Evolutionary conservation across 179 eudicot genomes (phyloP), one percentile per base, ranked within the genome.

Genomic region (Actinidia chinensis): DNA sequence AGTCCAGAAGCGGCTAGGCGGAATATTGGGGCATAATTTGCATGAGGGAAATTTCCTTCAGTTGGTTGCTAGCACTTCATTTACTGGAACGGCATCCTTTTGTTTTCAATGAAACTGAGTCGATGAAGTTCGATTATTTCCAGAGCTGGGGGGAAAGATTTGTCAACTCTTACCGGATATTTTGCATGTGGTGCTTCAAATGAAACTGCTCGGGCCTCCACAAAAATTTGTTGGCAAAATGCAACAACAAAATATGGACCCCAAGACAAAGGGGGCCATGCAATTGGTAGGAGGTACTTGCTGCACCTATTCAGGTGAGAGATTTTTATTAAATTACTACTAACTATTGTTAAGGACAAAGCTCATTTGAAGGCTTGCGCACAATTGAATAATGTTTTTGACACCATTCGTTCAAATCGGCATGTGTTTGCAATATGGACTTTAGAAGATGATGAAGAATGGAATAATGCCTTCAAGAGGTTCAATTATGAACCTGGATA

Each of bases 341-440:
- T 69, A 10, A 44, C 17, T 46, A 4, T 43, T 69, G 73, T 46
- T 9, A 69, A 47, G 54, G 73, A n/a, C 73, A 28, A 46, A 18
- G 46, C 2, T 69, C 56, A 2, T 69, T 20, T 69, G 33, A 46
- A 11, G 2, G 15, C 12, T 69, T 69, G 2, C 17, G 33, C 28
- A 46, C 55, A 8, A 40, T 69, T 4, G 10, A 46, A 5, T n/a
- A n/a, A 69, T 22, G 43, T 69, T 33, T 1, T 47, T 3, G n/a
- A n/a, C 33, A 44, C 20, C 33, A 3, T 20, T n/a, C 73, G 15
- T 69, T 69, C 9, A 69, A 69, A 46, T 69, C 3, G 1, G 23
- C 48, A 66, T 66, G 48, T 66, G 70, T 66, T n/a, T 66, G 48
- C n/a, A 36, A 66, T 22, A n/a, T 54, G 73, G 22, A 33, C 46